Conservation (phyloP, 805 yeast species). For the Lipomyces yamanashiensis region DNA sequence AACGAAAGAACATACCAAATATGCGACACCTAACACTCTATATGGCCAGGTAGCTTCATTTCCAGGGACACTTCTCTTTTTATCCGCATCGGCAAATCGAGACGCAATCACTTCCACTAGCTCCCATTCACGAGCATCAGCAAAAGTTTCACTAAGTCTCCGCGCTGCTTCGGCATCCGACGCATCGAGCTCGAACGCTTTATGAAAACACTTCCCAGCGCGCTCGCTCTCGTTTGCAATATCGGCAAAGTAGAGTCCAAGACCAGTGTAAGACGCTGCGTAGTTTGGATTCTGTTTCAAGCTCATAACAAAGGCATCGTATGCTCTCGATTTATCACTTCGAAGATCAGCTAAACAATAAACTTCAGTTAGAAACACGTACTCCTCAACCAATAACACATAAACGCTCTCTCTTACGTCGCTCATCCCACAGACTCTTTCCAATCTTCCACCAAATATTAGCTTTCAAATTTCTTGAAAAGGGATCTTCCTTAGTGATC, state of each 20-base stretch:
- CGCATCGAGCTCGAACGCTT: constrained; percentile 85
- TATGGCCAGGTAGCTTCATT: constrained; percentile 70
- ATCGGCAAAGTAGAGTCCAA: constrained; percentile 74
- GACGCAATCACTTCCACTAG: constrained; percentile 75
- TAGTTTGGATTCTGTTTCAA: constrained; percentile 65
- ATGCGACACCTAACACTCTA: constrained; percentile 79
- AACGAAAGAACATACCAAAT: constrained; percentile 52
- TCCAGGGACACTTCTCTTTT: constrained; percentile 38
- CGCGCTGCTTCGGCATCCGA: constrained; percentile 76
- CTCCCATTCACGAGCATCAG: constrained; percentile 77
- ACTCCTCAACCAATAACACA: background rate
- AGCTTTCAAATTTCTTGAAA: constrained; percentile 62
- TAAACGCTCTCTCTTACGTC: constrained; percentile 4
- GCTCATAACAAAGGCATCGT: constrained; percentile 58
- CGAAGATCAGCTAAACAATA: constrained; percentile 34
- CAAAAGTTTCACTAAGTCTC: constrained; percentile 70
- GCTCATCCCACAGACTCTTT: constrained; percentile 54
- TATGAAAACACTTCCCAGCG: constrained; percentile 84
- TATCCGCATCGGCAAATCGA: constrained; percentile 66
- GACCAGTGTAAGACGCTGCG: constrained; percentile 80
- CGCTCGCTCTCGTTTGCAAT: constrained; percentile 62
- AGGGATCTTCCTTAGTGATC: constrained; percentile 56
- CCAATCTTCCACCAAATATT: constrained; percentile 74
- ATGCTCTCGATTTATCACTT: constrained; percentile 54
- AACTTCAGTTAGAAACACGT: constrained; percentile 36